Evolutionary conservation across 176 grass and related monocot genomes (phyloP), one percentile per base, ranked within the genome.

Genomic region (Triticum urartu): DNA sequence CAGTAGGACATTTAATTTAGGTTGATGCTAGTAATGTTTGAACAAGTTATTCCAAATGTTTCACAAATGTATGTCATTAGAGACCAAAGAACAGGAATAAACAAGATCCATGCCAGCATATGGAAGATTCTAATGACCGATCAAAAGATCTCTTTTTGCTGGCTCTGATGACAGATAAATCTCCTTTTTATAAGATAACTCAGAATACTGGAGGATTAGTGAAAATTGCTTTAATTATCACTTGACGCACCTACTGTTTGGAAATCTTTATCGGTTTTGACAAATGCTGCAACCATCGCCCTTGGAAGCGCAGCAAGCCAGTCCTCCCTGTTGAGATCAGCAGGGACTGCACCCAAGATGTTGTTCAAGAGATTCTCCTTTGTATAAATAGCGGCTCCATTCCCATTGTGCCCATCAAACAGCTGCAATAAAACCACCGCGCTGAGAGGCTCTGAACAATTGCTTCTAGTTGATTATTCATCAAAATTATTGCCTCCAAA

Each of bases 191-290:
- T 68, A 77, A 45, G 62, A 24, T 26, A 82, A 50, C 3, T 24
- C 22, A 25, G 20, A 61, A 35, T 20, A 62, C 6, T 20, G 3
- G 38, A 71, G 30, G 9, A 63, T 72, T 71, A 81, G 5, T 30
- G 10, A 8, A 45, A n/a, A 7, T 39, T 73, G 78, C 8, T 79
- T 54, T 17, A 74, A 33, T 45, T 35, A 14, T 75, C 28, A 36
- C 6, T 21, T 87, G 11, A 68, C 68, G 5, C 68, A 99, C 97
- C 94, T 94, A 94, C 81, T 72, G 87, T 74, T 86, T 93, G 94
- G 79, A 96, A 99, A 85, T 99, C 97, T 80, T 96, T 95, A 81
- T 99, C 94, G 0, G 97, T 99, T 91, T 94, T 99, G 70, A 96
- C 93, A 76, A 99, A 99, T 42, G 91, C 94, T 63, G 97, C 94